Percentiles rank a stretch among this genome's conserved stretches.
phyloP scores from a whole-genome alignment of 2,329 filamentous ascomycete species.

The Beauveria sp. region DNA sequence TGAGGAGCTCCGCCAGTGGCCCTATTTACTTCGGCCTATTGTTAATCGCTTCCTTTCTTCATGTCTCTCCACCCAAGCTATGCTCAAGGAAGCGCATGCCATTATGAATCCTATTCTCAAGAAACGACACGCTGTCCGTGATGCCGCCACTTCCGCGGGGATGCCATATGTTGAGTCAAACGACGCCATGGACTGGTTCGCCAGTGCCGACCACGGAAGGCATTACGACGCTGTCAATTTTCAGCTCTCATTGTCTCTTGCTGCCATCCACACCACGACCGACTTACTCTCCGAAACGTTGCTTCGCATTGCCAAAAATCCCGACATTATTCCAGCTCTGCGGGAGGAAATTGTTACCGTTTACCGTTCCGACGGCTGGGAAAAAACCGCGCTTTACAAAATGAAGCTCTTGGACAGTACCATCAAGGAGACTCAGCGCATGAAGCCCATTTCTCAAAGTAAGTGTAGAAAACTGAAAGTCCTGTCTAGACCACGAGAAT shows the following conservation, averaged over 20 bases:
- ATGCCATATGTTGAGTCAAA: constrained; percentile 31
- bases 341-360: constrained; percentile 31
- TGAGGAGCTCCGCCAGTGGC: constrained; percentile 30
- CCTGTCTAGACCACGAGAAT: too few relatives aligned
- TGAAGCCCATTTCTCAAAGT: constrained; percentile 31
- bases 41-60: constrained; percentile 36
- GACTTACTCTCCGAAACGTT: constrained; percentile 17
- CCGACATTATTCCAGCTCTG: constrained; percentile 28
- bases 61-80: constrained; percentile 23
- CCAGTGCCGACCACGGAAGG: constrained; percentile 31
- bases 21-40: constrained; percentile 36
- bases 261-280: constrained; percentile 48
- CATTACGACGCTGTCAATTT: constrained; percentile 12
- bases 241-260: constrained; percentile 29
- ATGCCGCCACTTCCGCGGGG: constrained; percentile 14
- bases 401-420: constrained; percentile 42
- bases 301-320: constrained; percentile 31
- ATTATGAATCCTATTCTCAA: constrained; percentile 32
- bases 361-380: constrained; percentile 27
- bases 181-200: constrained; percentile 49
- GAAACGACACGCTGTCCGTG: constrained; percentile 35
- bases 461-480: background rate
- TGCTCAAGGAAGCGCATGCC: constrained; percentile 5
- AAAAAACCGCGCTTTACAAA: constrained; percentile 34
- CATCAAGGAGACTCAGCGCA: constrained; percentile 42